Evolutionary conservation across 768 basidiomycete species (phyloP).

Genomic region (Suillus paluster): DNA sequence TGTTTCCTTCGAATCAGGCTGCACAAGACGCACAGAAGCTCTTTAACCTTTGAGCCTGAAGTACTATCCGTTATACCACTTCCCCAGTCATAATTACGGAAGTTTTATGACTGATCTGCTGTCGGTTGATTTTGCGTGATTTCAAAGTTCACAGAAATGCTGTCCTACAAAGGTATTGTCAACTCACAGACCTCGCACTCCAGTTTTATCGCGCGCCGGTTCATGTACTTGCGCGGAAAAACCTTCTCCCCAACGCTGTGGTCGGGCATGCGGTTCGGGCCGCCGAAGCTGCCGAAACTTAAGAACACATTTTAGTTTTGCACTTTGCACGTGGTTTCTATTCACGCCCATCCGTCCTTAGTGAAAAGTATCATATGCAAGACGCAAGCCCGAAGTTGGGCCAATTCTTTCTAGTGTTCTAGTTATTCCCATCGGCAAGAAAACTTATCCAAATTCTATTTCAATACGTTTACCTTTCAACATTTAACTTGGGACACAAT

Average conservation of each 20-base stretch:
- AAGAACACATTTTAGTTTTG: too few species aligned
- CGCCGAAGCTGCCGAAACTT: background rate
- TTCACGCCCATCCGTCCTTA: too few species aligned
- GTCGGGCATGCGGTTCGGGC: too few species aligned
- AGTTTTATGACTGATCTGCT: background rate
- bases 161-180: background rate
- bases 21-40: slow-evolving; percentile 11
- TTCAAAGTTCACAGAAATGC: background rate
- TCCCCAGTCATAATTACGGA: background rate
- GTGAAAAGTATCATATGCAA: too few species aligned
- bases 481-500: background rate
- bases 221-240: background rate
- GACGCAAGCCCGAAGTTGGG: too few species aligned
- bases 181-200: background rate
- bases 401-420: too few species aligned
- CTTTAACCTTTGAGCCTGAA: background rate
- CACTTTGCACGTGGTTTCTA: too few species aligned
- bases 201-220: background rate
- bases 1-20: slow-evolving; percentile 25
- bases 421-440: background rate
- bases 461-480: background rate
- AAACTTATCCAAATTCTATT: background rate
- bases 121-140: background rate
- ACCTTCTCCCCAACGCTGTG: too few species aligned
- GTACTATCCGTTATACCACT: background rate